Evolutionary conservation across 2,329 filamentous ascomycete species (phyloP), one percentile per base, ranked within the genome.

Genomic region (Purpureocillium lavendulum): DNA sequence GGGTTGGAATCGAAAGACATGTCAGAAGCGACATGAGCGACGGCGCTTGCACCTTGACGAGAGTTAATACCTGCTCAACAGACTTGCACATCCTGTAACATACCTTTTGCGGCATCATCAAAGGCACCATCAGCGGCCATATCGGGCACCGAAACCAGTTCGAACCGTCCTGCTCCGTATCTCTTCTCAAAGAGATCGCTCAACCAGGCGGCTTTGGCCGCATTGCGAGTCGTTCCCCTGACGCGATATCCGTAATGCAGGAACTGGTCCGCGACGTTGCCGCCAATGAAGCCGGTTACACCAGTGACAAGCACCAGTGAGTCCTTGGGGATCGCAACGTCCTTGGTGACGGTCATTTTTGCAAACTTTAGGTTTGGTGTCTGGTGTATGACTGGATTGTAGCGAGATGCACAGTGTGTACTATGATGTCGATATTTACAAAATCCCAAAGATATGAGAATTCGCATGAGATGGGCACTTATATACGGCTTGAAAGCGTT

Each of bases 221-320:
- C 21, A 34, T 56, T 47, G 1, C 68, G 65, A 12, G 62, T 61
- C 2, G 65, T 67, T 1, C 67, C 69, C 12, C 66, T 64, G 13
- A 73, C 67, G 7, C 47, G 46, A 45, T 61, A 70, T 12, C 66
- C 66, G 4, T 53, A 50, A 2, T 56, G 40, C 14, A 72, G 55
- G 10, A 72, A 52, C 12, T 62, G 50, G n/a, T 64, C 49, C 26
- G 56, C 51, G 4, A 68, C 51, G 33, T 72, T 64, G 7, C 60
- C 60, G 18, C 54, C 67, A 17, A 73, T 56, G 45, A 62, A 69
- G 28, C 69, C 67, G 35, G 61, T 71, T 2, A 57, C 62, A 7
- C 69, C 68, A 0, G 67, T 71, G 12, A 73, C 60, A 4, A 73
- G 59, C 21, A 71, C 51, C 32, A 44, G 47, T 3, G 56, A 58